Evolutionary conservation across 352 stramenopile genomes (phyloP).

Genomic region (Phytophthora sansomeana): DNA sequence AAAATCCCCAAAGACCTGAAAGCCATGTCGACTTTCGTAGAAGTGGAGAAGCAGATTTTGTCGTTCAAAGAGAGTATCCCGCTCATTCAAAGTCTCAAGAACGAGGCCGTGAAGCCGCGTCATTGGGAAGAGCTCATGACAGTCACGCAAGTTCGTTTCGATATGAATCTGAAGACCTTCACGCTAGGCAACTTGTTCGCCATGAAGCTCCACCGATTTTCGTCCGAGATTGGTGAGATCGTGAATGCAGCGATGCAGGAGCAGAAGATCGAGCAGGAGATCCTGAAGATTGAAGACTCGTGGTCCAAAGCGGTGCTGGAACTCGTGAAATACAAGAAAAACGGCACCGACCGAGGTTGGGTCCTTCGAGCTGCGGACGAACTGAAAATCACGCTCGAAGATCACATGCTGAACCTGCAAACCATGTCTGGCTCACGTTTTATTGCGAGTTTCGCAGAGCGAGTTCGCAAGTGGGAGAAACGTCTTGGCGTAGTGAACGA

Average conservation of each 20-base stretch:
- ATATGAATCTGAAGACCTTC: constrained; percentile 94
- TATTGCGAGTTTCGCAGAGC: constrained; percentile 90
- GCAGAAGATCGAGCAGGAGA: constrained; percentile 95
- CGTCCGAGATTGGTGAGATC: constrained; percentile 92
- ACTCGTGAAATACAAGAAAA: constrained; percentile 94
- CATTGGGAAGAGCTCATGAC: constrained; percentile 93
- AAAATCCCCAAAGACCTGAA: constrained; percentile 94
- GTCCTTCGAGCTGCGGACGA: constrained; percentile 87
- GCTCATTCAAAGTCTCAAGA: constrained; percentile 95
- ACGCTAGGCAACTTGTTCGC: constrained; percentile 93
- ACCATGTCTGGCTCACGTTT: constrained; percentile 94
- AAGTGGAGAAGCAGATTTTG: constrained; percentile 92
- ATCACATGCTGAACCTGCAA: constrained; percentile 91
- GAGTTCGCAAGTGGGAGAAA: constrained; percentile 93
- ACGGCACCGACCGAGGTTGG: constrained; percentile 85
- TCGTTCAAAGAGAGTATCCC: constrained; percentile 96
- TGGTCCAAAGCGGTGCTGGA: constrained; percentile 92
- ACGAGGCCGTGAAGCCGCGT: constrained; percentile 93
- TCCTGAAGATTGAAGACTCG: constrained; percentile 92
- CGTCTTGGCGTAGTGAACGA: constrained; percentile 92
- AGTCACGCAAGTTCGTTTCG: constrained; percentile 92
- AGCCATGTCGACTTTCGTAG: constrained; percentile 90
- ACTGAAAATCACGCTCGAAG: constrained; percentile 83
- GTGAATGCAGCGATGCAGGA: constrained; percentile 95
- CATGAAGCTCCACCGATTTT: constrained; percentile 93